Conservation (phyloP, 257 asterid genomes). For the Przewalskia tangutica region DNA sequence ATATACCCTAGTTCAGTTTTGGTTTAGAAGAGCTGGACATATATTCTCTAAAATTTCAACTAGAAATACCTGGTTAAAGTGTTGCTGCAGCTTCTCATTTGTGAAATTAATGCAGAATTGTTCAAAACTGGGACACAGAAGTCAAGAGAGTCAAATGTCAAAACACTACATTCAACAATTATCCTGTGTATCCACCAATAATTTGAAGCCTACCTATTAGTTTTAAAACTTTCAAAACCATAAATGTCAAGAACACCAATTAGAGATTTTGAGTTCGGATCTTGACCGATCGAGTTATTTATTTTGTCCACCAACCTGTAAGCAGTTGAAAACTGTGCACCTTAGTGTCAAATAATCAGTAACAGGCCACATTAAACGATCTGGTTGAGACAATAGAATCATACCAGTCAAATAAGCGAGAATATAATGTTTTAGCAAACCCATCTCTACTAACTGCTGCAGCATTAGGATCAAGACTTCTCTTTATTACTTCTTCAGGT, state of each 20-base stretch:
- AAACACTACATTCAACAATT: background rate
- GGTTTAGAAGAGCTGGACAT: slow-evolving; percentile 2
- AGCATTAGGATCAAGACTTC: slow-evolving; percentile 92
- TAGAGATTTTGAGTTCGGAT: slow-evolving; percentile 59
- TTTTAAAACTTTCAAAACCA: slow-evolving; percentile 94
- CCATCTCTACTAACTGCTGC: slow-evolving; percentile 90
- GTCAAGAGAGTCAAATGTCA: background rate
- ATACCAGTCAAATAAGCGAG: slow-evolving; percentile 96
- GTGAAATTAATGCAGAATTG: slow-evolving; percentile 19
- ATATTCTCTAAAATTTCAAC: slow-evolving; percentile 8
- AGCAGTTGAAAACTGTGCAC: background rate
- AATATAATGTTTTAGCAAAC: slow-evolving; percentile 77
- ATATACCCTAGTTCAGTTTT: background rate
- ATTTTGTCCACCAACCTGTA: slow-evolving; percentile 94
- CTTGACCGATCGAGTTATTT: slow-evolving; percentile 90
- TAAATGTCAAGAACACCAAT: slow-evolving; percentile 98
- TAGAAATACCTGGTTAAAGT: slow-evolving; percentile 40
- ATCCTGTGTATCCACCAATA: background rate
- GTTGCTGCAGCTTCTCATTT: slow-evolving; percentile 23
- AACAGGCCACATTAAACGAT: background rate
- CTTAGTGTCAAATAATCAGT: slow-evolving; percentile 4
- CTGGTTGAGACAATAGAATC: slow-evolving; percentile 12
- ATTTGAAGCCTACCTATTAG: slow-evolving; percentile 53
- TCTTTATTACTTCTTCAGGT: slow-evolving; percentile 97
- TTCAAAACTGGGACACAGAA: slow-evolving; percentile 15